A percentile compares a stretch with the other conserved stretches of the same genome.
Conservation (phyloP, 495 filamentous ascomycete genomes). For the Penicillium fimorum region DNA sequence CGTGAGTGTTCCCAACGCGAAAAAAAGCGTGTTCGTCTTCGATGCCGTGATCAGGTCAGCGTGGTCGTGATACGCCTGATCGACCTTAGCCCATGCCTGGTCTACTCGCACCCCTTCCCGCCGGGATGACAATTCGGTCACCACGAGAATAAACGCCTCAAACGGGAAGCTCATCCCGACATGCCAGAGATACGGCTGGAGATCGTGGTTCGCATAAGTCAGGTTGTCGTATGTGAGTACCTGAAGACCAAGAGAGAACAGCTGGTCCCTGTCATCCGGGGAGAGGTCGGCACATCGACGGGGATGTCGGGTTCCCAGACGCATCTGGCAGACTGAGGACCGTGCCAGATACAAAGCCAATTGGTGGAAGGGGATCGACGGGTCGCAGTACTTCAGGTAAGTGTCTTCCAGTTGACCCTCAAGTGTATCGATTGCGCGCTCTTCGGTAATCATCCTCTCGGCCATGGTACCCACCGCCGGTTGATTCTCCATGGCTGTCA, state of each 20-base stretch:
- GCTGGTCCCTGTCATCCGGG: background rate
- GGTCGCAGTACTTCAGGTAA: slow-evolving; percentile 48
- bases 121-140: background rate
- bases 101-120: slow-evolving; percentile 9
- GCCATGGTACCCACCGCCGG: background rate
- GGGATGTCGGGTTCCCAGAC: background rate
- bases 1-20: slow-evolving; percentile 8
- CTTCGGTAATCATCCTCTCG: slow-evolving; percentile 16
- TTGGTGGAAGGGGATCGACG: slow-evolving; percentile 48
- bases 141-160: slow-evolving; percentile 1
- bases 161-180: slow-evolving; percentile 1
- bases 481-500: slow-evolving; percentile 29
- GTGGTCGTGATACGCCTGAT: slow-evolving; percentile 12
- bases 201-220: background rate
- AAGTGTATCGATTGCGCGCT: slow-evolving; percentile 32
- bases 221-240: background rate
- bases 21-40: slow-evolving; percentile 9
- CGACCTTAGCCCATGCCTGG: slow-evolving; percentile 11
- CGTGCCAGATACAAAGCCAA: slow-evolving; percentile 17
- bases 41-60: slow-evolving; percentile 8
- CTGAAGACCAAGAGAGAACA: background rate
- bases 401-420: slow-evolving; percentile 46
- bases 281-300: background rate
- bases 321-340: background rate
- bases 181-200: background rate